Conservation (phyloP, 768 basidiomycete genomes). For the Trametes cubensis region DNA sequence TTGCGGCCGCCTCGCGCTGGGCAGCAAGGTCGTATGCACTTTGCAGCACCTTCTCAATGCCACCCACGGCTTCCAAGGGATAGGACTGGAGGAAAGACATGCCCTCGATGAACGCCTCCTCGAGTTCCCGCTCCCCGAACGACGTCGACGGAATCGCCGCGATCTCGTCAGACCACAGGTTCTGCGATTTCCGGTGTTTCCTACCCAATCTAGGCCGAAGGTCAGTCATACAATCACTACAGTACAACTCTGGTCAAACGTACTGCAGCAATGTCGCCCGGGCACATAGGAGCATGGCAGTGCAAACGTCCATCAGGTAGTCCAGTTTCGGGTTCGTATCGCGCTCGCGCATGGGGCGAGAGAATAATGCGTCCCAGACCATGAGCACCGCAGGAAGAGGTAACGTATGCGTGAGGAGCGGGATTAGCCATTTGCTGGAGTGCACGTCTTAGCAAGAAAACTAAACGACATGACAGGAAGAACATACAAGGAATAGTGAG, state of each 20-base stretch:
- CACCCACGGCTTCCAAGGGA: conserved; percentile 65
- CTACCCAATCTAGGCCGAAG: conserved; percentile 53
- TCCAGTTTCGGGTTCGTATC: conserved; percentile 64
- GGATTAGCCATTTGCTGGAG: conserved; percentile 72
- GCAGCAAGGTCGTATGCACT: conserved; percentile 62
- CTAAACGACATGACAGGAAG: background rate
- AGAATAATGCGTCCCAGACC: conserved; percentile 75
- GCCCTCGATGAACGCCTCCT: conserved; percentile 69
- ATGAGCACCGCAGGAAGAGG: conserved; percentile 60
- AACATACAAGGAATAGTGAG: conserved; percentile 80
- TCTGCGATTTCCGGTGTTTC: conserved; percentile 42
- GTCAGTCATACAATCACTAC: background rate
- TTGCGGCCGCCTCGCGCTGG: conserved; percentile 46
- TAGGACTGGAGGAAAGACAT: conserved; percentile 66
- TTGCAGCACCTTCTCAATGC: conserved; percentile 71
- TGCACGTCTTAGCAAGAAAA: background rate
- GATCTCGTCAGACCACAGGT: conserved; percentile 59
- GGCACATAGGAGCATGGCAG: conserved; percentile 65
- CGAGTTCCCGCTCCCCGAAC: conserved; percentile 52
- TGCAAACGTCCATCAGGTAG: conserved; percentile 68
- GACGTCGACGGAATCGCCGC: conserved; percentile 44
- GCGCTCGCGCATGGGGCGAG: conserved; percentile 56
- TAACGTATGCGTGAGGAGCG: conserved; percentile 73
- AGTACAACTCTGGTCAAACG: background rate
- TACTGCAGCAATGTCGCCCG: conserved; percentile 56